Evolutionary conservation across 345 rosid species (phyloP), one percentile per base, ranked within the genome.

Genomic region (Combretum micranthum): DNA sequence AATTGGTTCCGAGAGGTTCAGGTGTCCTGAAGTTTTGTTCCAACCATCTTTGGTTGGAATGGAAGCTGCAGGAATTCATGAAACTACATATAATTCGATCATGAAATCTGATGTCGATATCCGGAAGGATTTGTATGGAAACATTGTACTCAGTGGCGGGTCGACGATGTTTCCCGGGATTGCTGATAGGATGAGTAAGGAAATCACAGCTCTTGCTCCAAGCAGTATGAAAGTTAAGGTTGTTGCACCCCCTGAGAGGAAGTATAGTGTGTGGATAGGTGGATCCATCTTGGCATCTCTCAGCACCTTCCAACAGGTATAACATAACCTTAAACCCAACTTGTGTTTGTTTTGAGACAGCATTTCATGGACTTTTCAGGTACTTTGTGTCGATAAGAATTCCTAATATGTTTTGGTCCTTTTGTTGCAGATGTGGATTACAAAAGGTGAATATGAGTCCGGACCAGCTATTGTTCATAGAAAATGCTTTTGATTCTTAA

Each of bases 191-290:
- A 78, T 74, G 79, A 78, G 83, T 70, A 78, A 69, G 72, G 83
- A 78, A 51, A 74, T 78, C 44, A 61, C 79, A 0, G 70, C 79
- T 18, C 77, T 77, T n/a, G 74, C 79, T 20, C 82, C 82, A 7
- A 68, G 79, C 65, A 78, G 79, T 72, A 74, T 74, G 83, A 74
- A 75, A 68, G 64, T 75, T 52, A 78, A 78, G 77, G 83, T 75
- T 13, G 83, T 78, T 54, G 83, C 83, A 13, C 83, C 83, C 32
- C 83, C 83, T 0, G 83, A 78, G 71, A 78, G 83, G 63, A 78
- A 78, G 69, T 78, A 78, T 58, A 78, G 83, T 43, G 83, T 78
- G 61, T 75, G 83, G 83, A 75, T 78, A 16, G 83, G 83, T 43
- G 83, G 83, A 46, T 78, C 83, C 11, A 78, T 78, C 53, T 62